Percentiles rank a stretch among this genome's conserved stretches.
phyloP scores from a whole-genome alignment of 441 rosid genomes.

The Breynia disticha region DNA sequence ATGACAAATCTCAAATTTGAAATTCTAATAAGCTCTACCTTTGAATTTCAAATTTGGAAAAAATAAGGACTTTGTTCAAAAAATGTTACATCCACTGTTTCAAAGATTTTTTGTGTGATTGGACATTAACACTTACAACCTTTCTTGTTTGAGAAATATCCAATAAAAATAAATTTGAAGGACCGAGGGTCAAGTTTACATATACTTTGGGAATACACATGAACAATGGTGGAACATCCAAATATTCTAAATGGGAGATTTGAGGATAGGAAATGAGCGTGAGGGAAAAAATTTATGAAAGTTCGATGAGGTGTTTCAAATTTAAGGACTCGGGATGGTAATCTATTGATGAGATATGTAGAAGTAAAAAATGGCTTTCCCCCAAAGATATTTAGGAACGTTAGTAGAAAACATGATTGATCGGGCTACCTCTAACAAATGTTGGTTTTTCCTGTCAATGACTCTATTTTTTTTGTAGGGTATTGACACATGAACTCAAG shows the following conservation, averaged over 20 bases:
- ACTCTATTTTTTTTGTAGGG: conserved; percentile 5
- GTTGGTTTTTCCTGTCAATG: background rate
- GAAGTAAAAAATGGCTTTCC: background rate
- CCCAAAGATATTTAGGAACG: background rate
- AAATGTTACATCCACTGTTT: background rate
- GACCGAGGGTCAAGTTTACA: conserved; percentile 3
- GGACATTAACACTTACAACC: background rate
- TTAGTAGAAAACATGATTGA: conserved; percentile 2
- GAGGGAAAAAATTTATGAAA: background rate
- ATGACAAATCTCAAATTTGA: background rate
- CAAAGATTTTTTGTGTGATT: too few species aligned
- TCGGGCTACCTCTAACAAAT: background rate
- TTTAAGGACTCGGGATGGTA: background rate
- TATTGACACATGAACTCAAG: conserved; percentile 6
- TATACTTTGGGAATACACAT: background rate
- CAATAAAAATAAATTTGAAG: too few species aligned
- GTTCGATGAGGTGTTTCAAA: background rate
- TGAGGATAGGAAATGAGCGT: background rate
- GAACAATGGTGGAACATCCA: background rate
- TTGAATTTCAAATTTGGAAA: background rate
- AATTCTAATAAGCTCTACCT: background rate
- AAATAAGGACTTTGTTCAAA: background rate
- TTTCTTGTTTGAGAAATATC: too few species aligned
- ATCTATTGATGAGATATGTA: background rate
- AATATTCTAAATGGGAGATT: background rate